Evolutionary conservation across 2,329 filamentous ascomycete species (phyloP).

Genomic region (Neofusicoccum sp.): DNA sequence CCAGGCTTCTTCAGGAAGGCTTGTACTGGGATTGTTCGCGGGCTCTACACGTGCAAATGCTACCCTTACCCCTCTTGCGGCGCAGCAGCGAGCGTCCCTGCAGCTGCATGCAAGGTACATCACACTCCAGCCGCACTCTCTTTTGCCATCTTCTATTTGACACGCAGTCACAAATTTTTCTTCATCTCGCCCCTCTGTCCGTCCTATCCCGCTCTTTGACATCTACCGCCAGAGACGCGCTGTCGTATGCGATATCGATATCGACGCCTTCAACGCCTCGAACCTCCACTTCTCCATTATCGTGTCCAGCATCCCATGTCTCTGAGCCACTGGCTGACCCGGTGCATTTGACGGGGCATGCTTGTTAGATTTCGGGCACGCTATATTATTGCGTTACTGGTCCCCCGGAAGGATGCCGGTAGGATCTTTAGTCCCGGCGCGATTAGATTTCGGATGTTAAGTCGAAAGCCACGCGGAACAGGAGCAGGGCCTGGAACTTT

Average conservation of each 20-base stretch:
- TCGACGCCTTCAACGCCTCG: background rate
- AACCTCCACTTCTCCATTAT: background rate
- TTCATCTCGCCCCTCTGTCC: background rate
- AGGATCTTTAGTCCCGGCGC: background rate
- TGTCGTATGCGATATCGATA: background rate
- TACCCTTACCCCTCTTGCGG: background rate
- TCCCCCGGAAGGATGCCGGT: background rate
- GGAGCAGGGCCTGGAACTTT: no score
- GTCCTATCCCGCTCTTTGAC: background rate
- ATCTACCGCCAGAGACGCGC: background rate
- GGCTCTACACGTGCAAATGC: background rate
- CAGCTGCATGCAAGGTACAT: conserved; percentile 12
- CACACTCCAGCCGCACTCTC: background rate
- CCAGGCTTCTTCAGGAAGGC: background rate
- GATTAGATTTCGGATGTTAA: background rate
- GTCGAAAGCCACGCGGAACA: background rate
- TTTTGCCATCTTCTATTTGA: background rate
- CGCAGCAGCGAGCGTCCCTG: background rate
- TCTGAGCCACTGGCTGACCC: no score
- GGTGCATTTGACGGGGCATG: no score
- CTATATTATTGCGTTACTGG: background rate
- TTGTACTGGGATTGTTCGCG: background rate
- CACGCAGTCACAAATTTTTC: conserved; percentile 3
- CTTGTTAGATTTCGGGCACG: background rate
- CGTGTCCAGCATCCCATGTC: background rate